Conservation (phyloP, 2,329 filamentous ascomycete genomes). For the Microcyclospora pomicola region DNA sequence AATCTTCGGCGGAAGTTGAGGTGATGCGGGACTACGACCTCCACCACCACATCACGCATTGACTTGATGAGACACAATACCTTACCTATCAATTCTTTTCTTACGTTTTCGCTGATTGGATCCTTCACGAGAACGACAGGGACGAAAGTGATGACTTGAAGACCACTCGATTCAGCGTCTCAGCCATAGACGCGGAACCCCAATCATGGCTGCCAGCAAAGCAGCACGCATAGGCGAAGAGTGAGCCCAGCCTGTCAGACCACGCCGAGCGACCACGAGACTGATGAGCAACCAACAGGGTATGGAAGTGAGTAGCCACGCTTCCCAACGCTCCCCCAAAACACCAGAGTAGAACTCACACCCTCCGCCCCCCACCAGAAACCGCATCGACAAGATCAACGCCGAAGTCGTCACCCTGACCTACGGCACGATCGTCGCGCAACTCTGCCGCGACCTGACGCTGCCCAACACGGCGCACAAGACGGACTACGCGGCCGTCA, state of each 20-base stretch:
- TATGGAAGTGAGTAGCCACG: slow-evolving; percentile 67
- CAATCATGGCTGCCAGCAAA: slow-evolving; percentile 44
- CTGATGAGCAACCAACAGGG: slow-evolving; percentile 40
- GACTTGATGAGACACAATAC: too few relatives aligned
- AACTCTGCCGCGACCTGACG: slow-evolving; percentile 82
- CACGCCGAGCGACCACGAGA: background rate
- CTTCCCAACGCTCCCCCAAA: background rate
- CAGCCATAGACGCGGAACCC: slow-evolving; percentile 7
- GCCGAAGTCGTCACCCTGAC: slow-evolving; percentile 94
- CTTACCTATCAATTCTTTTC: too few relatives aligned
- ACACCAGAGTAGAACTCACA: background rate
- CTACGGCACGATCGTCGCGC: slow-evolving; percentile 92
- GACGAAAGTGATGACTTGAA: slow-evolving; percentile 15
- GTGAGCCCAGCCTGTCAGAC: slow-evolving; percentile 35
- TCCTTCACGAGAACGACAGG: too few relatives aligned
- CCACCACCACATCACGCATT: too few relatives aligned
- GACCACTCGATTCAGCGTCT: slow-evolving; percentile 5
- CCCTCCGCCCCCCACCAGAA: slow-evolving; percentile 43
- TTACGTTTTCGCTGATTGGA: too few relatives aligned
- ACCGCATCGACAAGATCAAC: slow-evolving; percentile 93
- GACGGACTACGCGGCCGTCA: slow-evolving; percentile 85
- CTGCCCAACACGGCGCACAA: slow-evolving; percentile 35
- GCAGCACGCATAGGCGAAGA: slow-evolving; percentile 60
- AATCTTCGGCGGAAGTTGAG: too few relatives aligned
- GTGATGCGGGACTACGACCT: too few relatives aligned